A percentile compares a stretch with the other conserved stretches of the same genome.
Evolutionary conservation across 2,329 filamentous ascomycete species (phyloP).

Genomic region (Paracoccidioides lutzii): DNA sequence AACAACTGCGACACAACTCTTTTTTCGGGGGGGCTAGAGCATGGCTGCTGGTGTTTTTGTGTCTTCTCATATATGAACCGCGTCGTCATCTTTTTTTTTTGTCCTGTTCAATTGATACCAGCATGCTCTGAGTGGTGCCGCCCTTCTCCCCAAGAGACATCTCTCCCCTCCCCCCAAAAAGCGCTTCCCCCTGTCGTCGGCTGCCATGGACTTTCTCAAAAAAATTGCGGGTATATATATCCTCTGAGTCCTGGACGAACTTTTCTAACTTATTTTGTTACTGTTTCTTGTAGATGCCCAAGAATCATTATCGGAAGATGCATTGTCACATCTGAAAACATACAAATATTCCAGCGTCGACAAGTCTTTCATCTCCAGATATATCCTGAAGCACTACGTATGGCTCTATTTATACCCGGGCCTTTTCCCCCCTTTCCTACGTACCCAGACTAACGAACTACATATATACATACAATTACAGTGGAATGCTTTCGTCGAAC

Average conservation of each 20-base stretch:
- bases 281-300: conserved; percentile 21
- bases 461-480: conserved; percentile 26
- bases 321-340: conserved; percentile 75
- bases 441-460: conserved; percentile 6
- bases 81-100: not conserved
- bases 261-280: not conserved
- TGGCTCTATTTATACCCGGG: conserved; percentile 23
- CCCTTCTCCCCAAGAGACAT: not conserved
- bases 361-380: conserved; percentile 84
- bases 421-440: conserved; percentile 3
- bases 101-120: not conserved
- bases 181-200: not conserved
- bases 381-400: conserved; percentile 93
- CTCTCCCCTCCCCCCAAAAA: not conserved
- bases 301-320: conserved; percentile 70
- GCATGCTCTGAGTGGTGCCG: not conserved
- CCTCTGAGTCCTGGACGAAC: not conserved
- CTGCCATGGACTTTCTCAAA: conserved; percentile 1
- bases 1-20: too few relatives aligned
- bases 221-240: conserved; percentile 2
- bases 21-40: too few relatives aligned
- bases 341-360: conserved; percentile 98
- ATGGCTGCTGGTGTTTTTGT: too few relatives aligned
- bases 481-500: conserved; percentile 94
- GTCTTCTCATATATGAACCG: not conserved